phyloP scores from a whole-genome alignment of 768 basidiomycete species.

The Cystobasidium onofrii region DNA sequence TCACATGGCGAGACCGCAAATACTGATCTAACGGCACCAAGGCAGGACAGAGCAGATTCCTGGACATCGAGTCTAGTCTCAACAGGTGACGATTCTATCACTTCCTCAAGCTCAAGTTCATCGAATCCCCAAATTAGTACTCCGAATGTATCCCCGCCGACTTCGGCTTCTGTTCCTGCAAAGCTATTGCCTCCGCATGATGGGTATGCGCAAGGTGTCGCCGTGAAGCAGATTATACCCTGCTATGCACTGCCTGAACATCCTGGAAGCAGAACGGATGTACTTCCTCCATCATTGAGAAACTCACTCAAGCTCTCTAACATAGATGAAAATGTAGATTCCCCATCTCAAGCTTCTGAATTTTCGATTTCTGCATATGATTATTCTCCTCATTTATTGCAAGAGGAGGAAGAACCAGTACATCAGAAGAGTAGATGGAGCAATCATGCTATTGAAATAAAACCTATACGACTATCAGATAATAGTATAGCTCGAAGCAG shows the following conservation, averaged over 20 bases:
- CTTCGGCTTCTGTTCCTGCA: not conserved
- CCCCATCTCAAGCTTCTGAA: not conserved
- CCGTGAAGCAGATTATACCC: not conserved
- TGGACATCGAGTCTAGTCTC: not conserved
- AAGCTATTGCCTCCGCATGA: not conserved
- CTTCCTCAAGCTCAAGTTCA: not conserved
- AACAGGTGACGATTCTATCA: not conserved
- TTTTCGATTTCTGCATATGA: slow-evolving; percentile 9
- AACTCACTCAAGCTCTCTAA: not conserved
- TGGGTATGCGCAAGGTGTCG: not conserved
- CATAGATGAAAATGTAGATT: not conserved
- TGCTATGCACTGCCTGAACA: not conserved
- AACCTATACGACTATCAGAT: not conserved
- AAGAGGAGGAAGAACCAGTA: not conserved
- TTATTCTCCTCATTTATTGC: not conserved
- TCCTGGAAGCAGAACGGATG: not conserved
- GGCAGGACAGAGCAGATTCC: slow-evolving; percentile 3
- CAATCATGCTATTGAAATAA: not conserved
- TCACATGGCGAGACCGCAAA: too few species aligned
- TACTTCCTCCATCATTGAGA: not conserved
- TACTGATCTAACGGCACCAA: not conserved
- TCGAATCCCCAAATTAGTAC: not conserved
- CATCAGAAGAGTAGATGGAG: not conserved
- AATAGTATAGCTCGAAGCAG: not conserved
- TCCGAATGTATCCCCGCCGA: not conserved